Percentiles rank a stretch among this genome's conserved stretches.
Conservation (phyloP, 257 asterid species). For the Handroanthus guayacan region DNA sequence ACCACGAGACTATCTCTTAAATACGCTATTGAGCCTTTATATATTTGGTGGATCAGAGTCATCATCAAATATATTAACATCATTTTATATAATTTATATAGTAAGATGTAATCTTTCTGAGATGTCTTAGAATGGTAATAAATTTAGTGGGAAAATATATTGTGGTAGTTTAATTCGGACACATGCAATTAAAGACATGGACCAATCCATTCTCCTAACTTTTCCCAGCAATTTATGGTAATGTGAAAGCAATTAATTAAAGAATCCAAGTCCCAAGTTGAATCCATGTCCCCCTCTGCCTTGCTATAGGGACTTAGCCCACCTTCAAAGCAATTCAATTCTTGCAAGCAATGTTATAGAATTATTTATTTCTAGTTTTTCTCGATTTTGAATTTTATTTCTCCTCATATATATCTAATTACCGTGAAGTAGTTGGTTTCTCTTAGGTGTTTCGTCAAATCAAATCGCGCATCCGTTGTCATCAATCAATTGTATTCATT, state of each 20-base stretch:
- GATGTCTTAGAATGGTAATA: no score
- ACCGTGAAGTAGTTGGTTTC: not conserved
- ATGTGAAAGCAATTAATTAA: slow-evolving; percentile 45
- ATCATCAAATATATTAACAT: no score
- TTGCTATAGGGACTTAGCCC: slow-evolving; percentile 24
- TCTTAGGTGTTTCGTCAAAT: slow-evolving; percentile 16
- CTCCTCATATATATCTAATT: no score
- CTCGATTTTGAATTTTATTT: slow-evolving; percentile 8
- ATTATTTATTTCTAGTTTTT: not conserved
- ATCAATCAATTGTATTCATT: not conserved
- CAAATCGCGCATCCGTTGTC: not conserved
- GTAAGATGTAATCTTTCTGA: no score
- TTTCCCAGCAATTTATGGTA: slow-evolving; percentile 46
- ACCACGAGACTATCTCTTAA: no score
- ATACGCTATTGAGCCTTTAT: no score
- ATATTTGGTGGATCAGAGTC: no score
- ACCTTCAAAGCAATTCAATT: slow-evolving; percentile 27
- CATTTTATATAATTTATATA: no score
- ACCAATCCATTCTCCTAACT: slow-evolving; percentile 44
- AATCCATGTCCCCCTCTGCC: slow-evolving; percentile 34
- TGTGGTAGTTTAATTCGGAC: slow-evolving; percentile 31
- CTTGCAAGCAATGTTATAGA: not conserved
- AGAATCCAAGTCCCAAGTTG: slow-evolving; percentile 29
- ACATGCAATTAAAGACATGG: slow-evolving; percentile 35
- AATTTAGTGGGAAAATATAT: not conserved